Evolutionary conservation across 768 basidiomycete species (phyloP), one percentile per base, ranked within the genome.

Genomic region (Suillus decipiens): DNA sequence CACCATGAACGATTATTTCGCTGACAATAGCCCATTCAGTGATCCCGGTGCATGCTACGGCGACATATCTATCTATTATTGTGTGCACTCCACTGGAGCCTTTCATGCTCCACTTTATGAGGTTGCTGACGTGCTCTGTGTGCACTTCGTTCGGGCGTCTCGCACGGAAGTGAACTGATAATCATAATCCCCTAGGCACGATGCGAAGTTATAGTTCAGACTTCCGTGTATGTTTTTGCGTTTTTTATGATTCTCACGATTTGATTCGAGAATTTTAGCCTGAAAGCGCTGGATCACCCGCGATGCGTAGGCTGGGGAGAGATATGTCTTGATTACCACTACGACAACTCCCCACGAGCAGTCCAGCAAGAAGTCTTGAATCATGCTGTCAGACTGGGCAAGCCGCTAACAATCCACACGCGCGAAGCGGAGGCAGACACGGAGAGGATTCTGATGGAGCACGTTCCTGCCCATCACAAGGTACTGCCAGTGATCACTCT

Each of bases 251-350:
- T 8, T 24, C 54, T 7, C 11, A 8, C 43, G 17, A 37, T 64
- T 51, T 43, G 19, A 36, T 24, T 47, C 8, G 19, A 31, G 8
- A n/a, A 17, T 17, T n/a, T 1, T 68, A 92, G 90, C 34, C 63
- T 91, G 56, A 85, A 87, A 70, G 92, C 92, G 2, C 90, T 93
- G 85, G 51, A 78, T 0, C 92, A 94, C 68, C 89, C 91, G 1
- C 85, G 89, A 12, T 93, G 92, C 69, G 92, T 95, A 8, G 91
- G 92, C 3, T 90, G 89, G 88, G 93, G 93, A 1, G 93, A 96
- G 70, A 94, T 94, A 61, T 92, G 93, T 0, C 82, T 93, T 14
- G 93, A 95, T 65, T 93, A 92, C 68, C 90, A 93, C 72, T 92
- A 94, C 73, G 86, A 91, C 74, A 82, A 86, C 65, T 90, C 91